phyloP scores from a whole-genome alignment of 345 rosid genomes.

The Erucastrum elatum region DNA sequence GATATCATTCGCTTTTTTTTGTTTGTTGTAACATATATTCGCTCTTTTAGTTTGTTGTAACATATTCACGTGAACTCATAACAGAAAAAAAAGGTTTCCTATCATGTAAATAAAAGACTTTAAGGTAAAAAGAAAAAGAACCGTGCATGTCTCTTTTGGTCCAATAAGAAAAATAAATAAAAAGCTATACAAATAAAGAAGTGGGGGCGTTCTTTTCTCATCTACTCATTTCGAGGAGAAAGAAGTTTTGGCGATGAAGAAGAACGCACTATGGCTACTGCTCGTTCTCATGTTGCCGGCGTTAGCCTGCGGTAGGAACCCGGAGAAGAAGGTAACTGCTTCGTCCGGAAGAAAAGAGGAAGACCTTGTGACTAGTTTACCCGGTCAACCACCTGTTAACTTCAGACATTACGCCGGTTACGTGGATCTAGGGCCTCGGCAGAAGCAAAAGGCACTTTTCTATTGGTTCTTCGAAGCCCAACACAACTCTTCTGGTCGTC shows the following conservation, averaged over 20 bases:
- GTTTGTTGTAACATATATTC: no score
- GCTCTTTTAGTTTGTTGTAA: no score
- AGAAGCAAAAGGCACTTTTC: slow-evolving; percentile 51
- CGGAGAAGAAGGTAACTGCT: slow-evolving; percentile 25
- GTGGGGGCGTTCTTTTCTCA: slow-evolving; percentile 7
- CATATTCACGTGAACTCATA: background rate
- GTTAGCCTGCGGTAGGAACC: slow-evolving; percentile 21
- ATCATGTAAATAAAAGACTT: background rate
- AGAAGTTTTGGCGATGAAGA: slow-evolving; percentile 21
- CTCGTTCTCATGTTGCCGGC: slow-evolving; percentile 34
- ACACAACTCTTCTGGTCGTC: slow-evolving; percentile 36
- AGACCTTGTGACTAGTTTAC: slow-evolving; percentile 49
- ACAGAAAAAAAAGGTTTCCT: no score
- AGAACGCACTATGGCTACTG: slow-evolving; percentile 30
- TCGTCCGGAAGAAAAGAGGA: slow-evolving; percentile 36
- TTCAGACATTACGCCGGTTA: slow-evolving; percentile 68
- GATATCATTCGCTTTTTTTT: no score
- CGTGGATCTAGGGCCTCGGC: slow-evolving; percentile 39
- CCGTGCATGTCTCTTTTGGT: background rate
- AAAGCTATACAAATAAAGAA: background rate
- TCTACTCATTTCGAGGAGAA: background rate
- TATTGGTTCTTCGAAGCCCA: slow-evolving; percentile 77
- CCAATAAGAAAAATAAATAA: background rate
- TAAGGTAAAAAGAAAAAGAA: background rate
- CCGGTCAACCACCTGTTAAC: slow-evolving; percentile 58